Evolutionary conservation across 75 land plant species (phyloP), one percentile per base, ranked within the genome.

Genomic region (Azolla pinnata): DNA sequence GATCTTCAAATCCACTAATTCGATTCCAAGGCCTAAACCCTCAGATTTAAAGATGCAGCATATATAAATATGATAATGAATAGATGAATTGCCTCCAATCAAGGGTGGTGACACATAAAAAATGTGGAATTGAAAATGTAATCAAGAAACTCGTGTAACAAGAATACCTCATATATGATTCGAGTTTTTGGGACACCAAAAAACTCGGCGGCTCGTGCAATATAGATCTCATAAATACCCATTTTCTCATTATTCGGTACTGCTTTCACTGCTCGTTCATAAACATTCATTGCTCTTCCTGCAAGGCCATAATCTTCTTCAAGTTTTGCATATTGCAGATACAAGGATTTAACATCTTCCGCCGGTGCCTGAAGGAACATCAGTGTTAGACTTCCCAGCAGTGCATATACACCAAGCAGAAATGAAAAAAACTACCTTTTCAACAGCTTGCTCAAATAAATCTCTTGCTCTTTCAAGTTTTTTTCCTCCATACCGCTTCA

Each of bases 271-370:
- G 97, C 97, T 30, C 82, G 75, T 49, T 85, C 84, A 63, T 92
- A 92, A 5, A 92, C 88, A 62, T 71, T 75, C 86, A 92, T 82
- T 23, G 97, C 97, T 53, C 81, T 76, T 45, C 79, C 81, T 24
- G 95, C 95, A 25, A 92, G 80, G 17, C 97, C 97, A 92, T 68
- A 73, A 14, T 88, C 95, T 66, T 92, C 97, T 71, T 92, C 97
- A 62, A 92, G 68, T 61, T 92, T 92, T 32, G 95, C 97, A 70
- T 88, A 92, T 65, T 88, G 95, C 25, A 92, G 69, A 60, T 78
- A 92, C 14, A 92, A 50, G 7, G 88, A 79, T 49, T 82, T 92
- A 26, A 90, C 95, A 60, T 81, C 68, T 61, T 85, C 86, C 29
- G 93, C 80, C 34, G 96, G 96, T 32, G 90, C 85, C 96, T 90